phyloP scores from a whole-genome alignment of 805 yeast species.

The Candida xyloterini region DNA sequence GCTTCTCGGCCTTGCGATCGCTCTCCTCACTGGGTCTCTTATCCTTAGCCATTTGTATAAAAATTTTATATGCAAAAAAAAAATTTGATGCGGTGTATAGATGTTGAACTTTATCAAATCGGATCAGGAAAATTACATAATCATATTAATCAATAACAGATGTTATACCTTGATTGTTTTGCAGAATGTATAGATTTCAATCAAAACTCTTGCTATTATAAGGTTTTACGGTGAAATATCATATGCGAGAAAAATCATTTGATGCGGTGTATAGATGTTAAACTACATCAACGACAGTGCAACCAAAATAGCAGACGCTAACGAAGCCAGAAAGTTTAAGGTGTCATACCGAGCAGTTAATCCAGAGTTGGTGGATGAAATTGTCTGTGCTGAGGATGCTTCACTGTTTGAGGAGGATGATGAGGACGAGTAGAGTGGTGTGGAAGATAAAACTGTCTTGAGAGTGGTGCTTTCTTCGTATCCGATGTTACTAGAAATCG shows the following conservation, averaged over 20 bases:
- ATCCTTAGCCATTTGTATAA: slow-evolving; percentile 22
- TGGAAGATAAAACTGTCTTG: slow-evolving; percentile 5
- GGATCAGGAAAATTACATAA: too few species aligned
- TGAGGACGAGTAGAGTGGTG: neutral
- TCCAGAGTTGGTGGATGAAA: slow-evolving; percentile 18
- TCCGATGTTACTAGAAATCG: slow-evolving; percentile 1
- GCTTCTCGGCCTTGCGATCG: slow-evolving; percentile 20
- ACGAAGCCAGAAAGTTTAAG: slow-evolving; percentile 4
- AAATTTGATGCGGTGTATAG: slow-evolving; percentile 3
- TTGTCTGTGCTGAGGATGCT: slow-evolving; percentile 9
- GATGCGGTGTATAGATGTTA: slow-evolving; percentile 5
- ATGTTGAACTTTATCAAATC: too few species aligned
- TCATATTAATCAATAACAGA: too few species aligned
- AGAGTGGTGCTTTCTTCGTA: slow-evolving; percentile 3
- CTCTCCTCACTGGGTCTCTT: slow-evolving; percentile 27
- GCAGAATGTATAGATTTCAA: too few species aligned
- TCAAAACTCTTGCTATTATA: too few species aligned
- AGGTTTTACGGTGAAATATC: too few species aligned
- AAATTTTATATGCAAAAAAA: slow-evolving; percentile 9
- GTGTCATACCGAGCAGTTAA: slow-evolving; percentile 1
- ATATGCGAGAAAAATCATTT: slow-evolving; percentile 6
- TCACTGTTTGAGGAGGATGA: slow-evolving; percentile 10
- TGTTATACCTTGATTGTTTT: too few species aligned
- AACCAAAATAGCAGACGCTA: slow-evolving; percentile 12
- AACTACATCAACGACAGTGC: slow-evolving; percentile 10